A percentile compares a stretch with the other conserved stretches of the same genome.
Conservation (phyloP, 2,329 filamentous ascomycete genomes). For the Hypoxylon sp. region DNA sequence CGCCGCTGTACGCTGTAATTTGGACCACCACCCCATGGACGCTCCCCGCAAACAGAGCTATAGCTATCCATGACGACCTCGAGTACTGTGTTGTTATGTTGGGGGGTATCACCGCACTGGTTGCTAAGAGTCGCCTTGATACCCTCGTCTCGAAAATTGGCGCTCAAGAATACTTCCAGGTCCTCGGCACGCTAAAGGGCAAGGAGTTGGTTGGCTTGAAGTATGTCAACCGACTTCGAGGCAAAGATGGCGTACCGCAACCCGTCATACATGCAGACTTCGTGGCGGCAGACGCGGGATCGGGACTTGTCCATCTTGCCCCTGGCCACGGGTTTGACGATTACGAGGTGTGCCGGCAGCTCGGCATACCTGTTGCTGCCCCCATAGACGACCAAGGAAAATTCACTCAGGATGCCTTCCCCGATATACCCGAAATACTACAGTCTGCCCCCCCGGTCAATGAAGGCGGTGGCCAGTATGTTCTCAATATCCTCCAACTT, state of each 20-base stretch:
- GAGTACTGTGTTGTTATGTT: constrained; percentile 74
- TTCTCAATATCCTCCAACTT: constrained; percentile 71
- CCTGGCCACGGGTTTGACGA: constrained; percentile 98
- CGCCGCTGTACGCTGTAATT: constrained; percentile 78
- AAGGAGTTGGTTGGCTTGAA: constrained; percentile 68
- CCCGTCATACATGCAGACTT: constrained; percentile 85
- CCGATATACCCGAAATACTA: constrained; percentile 71
- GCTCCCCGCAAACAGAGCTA: constrained; percentile 87
- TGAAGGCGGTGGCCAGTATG: constrained; percentile 70
- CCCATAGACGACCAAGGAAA: constrained; percentile 83
- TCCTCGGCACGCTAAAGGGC: constrained; percentile 69
- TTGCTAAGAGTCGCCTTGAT: constrained; percentile 76
- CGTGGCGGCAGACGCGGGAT: constrained; percentile 88
- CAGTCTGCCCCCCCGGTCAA: constrained; percentile 73
- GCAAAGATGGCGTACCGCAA: constrained; percentile 62
- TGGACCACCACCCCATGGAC: constrained; percentile 99
- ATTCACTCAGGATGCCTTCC: constrained; percentile 83
- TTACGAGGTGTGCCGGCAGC: constrained; percentile 78
- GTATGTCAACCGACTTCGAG: constrained; percentile 77
- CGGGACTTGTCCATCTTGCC: constrained; percentile 92
- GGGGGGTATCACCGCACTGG: constrained; percentile 67
- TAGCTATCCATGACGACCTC: constrained; percentile 80
- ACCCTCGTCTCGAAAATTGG: constrained; percentile 60
- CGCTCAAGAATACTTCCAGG: constrained; percentile 49
- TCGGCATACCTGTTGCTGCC: constrained; percentile 77